Evolutionary conservation across 2,329 filamentous ascomycete species (phyloP), one percentile per base, ranked within the genome.

Genomic region (Xylaria sp.): DNA sequence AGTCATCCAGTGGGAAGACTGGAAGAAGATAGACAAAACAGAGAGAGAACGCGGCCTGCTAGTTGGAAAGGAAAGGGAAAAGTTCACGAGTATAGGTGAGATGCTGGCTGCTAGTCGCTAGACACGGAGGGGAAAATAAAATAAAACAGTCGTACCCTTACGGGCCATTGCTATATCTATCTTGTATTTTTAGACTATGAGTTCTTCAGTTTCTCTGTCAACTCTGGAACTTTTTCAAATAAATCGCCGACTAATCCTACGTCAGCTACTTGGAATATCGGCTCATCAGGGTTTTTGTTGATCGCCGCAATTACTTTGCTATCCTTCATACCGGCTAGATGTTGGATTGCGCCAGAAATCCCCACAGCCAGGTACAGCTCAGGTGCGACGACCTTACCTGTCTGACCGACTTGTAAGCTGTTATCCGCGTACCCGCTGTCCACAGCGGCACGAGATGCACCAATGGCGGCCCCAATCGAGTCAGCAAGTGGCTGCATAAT

Each of bases 301-400:
- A 99, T 98, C 15, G 93, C 93, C 25, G 95, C 96, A 82, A 99
- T 99, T 66, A 99, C 96, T 85, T 99, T 99, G 85, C 94, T 97
- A 78, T 99, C 96, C 87, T 99, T 99, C 96, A 99, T 99, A 78
- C 96, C 96, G 36, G 96, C 96, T 81, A 99, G 81, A 85, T 99
- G 96, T 83, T 99, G 96, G 74, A 99, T 99, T 25, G 96, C 96
- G 61, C 96, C 96, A 9, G 93, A 97, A 74, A 99, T 98, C 77
- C 96, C 96, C 13, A 95, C 94, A 61, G 94, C 96, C 73, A 99
- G 86, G 79, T 99, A 99, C 68, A 99, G 84, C 80, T 99, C 91
- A 66, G 96, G 96, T 53, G 96, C 96, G 61, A 99, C 95, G 69
- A 98, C 97, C 87, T 99, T 99, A 76, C 96, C 96, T 15, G 96